Evolutionary conservation across 495 filamentous ascomycete species (phyloP), one percentile per base, ranked within the genome.

Genomic region (Hypoxylon lenormandii): DNA sequence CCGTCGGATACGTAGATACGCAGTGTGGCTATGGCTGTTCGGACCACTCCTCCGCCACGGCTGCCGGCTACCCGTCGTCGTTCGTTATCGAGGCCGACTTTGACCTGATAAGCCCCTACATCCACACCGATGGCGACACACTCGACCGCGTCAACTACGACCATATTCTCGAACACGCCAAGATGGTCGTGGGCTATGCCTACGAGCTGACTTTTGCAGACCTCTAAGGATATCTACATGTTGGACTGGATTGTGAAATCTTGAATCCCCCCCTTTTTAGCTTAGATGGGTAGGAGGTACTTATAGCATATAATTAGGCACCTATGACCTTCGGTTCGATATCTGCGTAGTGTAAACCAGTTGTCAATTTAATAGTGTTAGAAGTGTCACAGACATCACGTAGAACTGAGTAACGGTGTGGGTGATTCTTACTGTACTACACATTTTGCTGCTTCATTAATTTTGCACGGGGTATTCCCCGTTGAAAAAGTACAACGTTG

Each of bases 1-100:
- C 86, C 18, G 92, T 97, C 64, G 92, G 92, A 1, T 97, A 87
- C 71, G 85, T 93, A 65, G 85, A 93, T 72, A 97, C 93, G 12
- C 90, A 92, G 78, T 98, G 94, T 78, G 95, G 95, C 28, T 97
- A 70, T 54, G 76, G 67, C 16, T 74, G 76, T 33, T 78, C 76
- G 0, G 76, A 78, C 55, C 74, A 78, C 64, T 68, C 73, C 46
- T 76, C 76, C 0, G 74, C 66, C 16, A 74, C 73, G 0, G 58
- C 70, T 26, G 67, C 72, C 15, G 69, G 69, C 2, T 78, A 74
- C 64, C 76, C 76, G 12, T 62, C 74, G 0, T 60, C 76, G 1
- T 78, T 78, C 59, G 76, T 74, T 10, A 70, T 74, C 49, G 76
- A 78, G 64, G 70, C 72, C 30, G 72, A 70, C 33, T 65, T 64